These are phyloP conservation scores for Ogataea trehaloabstinens DNA, from an alignment of 805 yeast genomes.

Conservation along the genomic window DNA sequence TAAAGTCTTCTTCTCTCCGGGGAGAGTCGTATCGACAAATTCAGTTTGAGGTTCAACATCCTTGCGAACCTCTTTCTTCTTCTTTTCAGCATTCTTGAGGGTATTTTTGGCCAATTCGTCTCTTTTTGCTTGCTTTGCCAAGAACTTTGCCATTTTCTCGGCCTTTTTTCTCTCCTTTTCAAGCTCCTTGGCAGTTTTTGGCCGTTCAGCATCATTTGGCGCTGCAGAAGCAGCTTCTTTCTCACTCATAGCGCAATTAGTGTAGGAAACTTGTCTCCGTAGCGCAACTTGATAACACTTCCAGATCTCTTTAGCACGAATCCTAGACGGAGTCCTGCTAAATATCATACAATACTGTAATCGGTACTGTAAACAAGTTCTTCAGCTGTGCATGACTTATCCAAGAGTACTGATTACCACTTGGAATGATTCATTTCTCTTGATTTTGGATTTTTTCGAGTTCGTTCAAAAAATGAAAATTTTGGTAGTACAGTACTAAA, in stretches of 20 bases:
- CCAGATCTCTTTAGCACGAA: background rate
- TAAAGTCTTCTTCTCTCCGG: conserved; percentile 89
- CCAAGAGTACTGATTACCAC: no score
- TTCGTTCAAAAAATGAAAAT: background rate
- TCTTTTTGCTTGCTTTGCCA: conserved; percentile 78
- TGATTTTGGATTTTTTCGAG: no score
- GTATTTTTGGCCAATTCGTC: conserved; percentile 52
- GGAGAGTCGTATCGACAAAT: conserved; percentile 75
- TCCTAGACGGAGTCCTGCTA: conserved; percentile 7
- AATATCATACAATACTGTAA: conserved; percentile 22
- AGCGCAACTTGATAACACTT: background rate
- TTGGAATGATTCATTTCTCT: no score
- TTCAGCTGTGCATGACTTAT: no score
- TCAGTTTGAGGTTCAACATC: conserved; percentile 77
- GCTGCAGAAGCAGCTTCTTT: conserved; percentile 43
- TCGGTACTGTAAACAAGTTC: background rate
- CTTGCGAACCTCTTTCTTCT: conserved; percentile 69
- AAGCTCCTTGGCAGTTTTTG: conserved; percentile 68
- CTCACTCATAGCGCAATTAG: conserved; percentile 25
- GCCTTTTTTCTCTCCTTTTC: conserved; percentile 65
- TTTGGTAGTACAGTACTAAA: background rate
- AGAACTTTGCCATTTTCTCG: conserved; percentile 57
- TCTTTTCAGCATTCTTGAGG: conserved; percentile 41
- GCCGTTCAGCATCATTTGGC: conserved; percentile 36
- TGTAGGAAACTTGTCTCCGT: conserved; percentile 12